Evolutionary conservation across 352 stramenopile species (phyloP).

Genomic region (Elongisporangium prolatum): DNA sequence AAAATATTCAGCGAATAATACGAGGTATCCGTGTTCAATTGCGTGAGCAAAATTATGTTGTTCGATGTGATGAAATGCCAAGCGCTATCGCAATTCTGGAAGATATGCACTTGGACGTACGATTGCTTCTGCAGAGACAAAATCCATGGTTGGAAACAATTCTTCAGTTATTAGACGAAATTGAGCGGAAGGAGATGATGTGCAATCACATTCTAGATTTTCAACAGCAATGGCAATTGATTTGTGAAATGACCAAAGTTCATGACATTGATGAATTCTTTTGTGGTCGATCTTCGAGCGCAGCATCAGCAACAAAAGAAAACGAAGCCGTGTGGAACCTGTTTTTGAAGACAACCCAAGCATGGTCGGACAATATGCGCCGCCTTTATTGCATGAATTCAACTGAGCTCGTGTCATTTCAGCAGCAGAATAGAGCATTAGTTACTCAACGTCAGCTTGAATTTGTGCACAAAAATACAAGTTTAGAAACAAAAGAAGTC

Average conservation of each 20-base stretch:
- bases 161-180: conserved; percentile 20
- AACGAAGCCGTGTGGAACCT: conserved; percentile 19
- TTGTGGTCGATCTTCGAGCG: conserved; percentile 11
- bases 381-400: conserved; percentile 31
- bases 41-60: conserved; percentile 33
- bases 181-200: conserved; percentile 22
- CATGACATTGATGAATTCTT: conserved; percentile 68
- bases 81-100: conserved; percentile 27
- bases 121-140: conserved; percentile 32
- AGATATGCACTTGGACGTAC: conserved; percentile 24
- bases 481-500: neutral
- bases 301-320: conserved; percentile 1
- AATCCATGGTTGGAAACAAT: conserved; percentile 36
- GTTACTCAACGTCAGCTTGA: neutral
- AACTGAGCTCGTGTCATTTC: neutral
- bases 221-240: conserved; percentile 33
- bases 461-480: neutral
- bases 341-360: conserved; percentile 26
- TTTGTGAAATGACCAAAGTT: conserved; percentile 43
- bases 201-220: conserved; percentile 38
- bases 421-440: neutral
- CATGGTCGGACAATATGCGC: conserved; percentile 39
- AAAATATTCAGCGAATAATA: conserved; percentile 25
- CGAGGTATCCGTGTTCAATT: conserved; percentile 22
- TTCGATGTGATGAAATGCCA: conserved; percentile 25